Conservation (phyloP, 1,139 yeast species). For the Pichia sp. region DNA sequence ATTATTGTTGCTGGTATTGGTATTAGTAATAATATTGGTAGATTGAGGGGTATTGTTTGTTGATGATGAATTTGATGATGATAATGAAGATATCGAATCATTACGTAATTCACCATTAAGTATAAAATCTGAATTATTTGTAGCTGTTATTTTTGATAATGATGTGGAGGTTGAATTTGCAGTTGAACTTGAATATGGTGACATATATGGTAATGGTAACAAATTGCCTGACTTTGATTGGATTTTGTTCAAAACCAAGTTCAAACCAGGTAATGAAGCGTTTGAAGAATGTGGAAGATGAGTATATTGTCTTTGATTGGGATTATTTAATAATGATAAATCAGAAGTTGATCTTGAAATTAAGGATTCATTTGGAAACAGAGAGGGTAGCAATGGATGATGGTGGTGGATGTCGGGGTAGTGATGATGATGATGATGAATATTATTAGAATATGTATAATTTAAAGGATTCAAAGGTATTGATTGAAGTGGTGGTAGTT, state of each 20-base stretch:
- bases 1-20: background rate
- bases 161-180: background rate
- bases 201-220: constrained; percentile 6
- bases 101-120: background rate
- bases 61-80: background rate
- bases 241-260: constrained; percentile 12
- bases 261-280: constrained; percentile 13
- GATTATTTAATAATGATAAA: background rate
- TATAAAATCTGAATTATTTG: background rate
- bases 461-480: background rate
- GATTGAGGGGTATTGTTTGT: background rate
- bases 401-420: background rate
- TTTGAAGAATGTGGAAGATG: background rate
- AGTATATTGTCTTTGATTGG: background rate
- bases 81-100: background rate
- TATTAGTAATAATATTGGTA: background rate
- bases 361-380: background rate
- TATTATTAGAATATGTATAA: background rate
- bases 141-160: background rate
- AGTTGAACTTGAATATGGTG: background rate
- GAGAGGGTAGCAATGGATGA: background rate
- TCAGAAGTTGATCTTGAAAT: background rate
- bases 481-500: background rate
- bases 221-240: constrained; percentile 7
- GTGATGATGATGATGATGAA: background rate